Evolutionary conservation across 805 yeast species (phyloP).

Genomic region (Candida dajiaensis): DNA sequence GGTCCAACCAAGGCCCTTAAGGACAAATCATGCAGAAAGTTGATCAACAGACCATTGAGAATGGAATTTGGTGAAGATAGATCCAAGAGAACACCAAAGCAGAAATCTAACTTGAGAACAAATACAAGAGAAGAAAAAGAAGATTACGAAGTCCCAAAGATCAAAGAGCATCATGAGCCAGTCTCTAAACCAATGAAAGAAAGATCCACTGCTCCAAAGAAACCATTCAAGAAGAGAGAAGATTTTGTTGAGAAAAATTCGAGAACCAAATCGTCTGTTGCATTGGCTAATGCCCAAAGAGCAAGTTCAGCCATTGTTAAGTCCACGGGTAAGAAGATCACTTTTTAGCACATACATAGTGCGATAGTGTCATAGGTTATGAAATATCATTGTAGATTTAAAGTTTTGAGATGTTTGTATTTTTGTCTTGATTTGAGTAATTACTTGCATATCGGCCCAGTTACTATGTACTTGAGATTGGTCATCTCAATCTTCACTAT

Average conservation of each 20-base stretch:
- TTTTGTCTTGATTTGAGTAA: background rate
- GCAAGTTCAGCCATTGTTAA: constrained; percentile 85
- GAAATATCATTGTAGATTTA: too few relatives aligned
- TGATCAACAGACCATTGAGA: constrained; percentile 71
- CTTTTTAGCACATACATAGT: constrained; percentile 8
- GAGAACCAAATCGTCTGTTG: constrained; percentile 63
- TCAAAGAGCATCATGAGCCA: constrained; percentile 10
- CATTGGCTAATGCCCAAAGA: constrained; percentile 83
- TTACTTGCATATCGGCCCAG: background rate
- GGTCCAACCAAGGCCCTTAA: constrained; percentile 81
- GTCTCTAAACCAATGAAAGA: constrained; percentile 22
- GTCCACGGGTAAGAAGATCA: constrained; percentile 82
- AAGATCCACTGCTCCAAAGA: constrained; percentile 8
- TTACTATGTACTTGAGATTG: background rate
- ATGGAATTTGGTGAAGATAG: constrained; percentile 95
- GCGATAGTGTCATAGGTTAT: too few relatives aligned
- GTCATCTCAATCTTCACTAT: background rate
- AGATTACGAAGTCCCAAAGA: background rate
- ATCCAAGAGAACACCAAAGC: constrained; percentile 49
- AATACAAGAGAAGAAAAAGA: constrained; percentile 20
- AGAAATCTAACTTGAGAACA: constrained; percentile 20
- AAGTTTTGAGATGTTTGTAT: too few relatives aligned
- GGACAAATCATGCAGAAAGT: constrained; percentile 57
- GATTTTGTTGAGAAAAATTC: constrained; percentile 5
- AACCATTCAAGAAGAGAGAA: constrained; percentile 8